Conservation (phyloP, 352 stramenopile species). For the Salisapilia sapeloensis region DNA sequence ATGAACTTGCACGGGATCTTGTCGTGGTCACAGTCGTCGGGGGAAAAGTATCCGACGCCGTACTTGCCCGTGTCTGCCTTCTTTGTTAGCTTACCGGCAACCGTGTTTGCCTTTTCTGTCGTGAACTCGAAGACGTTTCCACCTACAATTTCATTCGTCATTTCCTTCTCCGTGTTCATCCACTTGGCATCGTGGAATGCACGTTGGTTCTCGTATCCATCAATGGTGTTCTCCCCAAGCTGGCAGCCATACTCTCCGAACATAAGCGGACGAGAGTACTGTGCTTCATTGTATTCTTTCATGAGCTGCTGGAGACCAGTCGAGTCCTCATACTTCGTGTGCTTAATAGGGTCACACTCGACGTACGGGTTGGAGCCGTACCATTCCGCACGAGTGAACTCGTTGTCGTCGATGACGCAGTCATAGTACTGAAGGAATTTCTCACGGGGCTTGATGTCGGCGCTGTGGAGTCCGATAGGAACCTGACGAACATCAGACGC, state of each 20-base stretch:
- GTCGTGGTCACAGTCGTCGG: slow-evolving; percentile 47
- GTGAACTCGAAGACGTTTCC: slow-evolving; percentile 69
- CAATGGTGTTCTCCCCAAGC: slow-evolving; percentile 24
- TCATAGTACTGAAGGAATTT: slow-evolving; percentile 28
- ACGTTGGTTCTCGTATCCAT: slow-evolving; percentile 26
- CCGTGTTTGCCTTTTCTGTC: slow-evolving; percentile 39
- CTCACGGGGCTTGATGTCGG: slow-evolving; percentile 18
- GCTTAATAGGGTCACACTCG: slow-evolving; percentile 20
- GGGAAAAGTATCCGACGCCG: slow-evolving; percentile 53
- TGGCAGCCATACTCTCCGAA: slow-evolving; percentile 45
- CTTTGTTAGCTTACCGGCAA: slow-evolving; percentile 9
- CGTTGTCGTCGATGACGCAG: slow-evolving; percentile 17
- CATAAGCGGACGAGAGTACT: slow-evolving; percentile 24
- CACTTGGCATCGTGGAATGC: slow-evolving; percentile 37
- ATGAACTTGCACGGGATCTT: slow-evolving; percentile 30
- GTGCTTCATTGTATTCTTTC: slow-evolving; percentile 16
- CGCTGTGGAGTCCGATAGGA: slow-evolving; percentile 28
- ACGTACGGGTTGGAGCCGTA: slow-evolving; percentile 41
- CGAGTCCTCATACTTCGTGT: slow-evolving; percentile 20
- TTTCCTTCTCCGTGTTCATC: slow-evolving; percentile 59
- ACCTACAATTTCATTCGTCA: slow-evolving; percentile 43
- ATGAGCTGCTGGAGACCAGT: slow-evolving; percentile 23
- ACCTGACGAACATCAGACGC: slow-evolving; percentile 11
- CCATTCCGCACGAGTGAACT: slow-evolving; percentile 24
- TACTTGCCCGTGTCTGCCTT: slow-evolving; percentile 35